These are phyloP conservation scores for Ganoderma leucocontextum DNA, from an alignment of 1,284 basidiomycete genomes.

Conservation along the genomic window DNA sequence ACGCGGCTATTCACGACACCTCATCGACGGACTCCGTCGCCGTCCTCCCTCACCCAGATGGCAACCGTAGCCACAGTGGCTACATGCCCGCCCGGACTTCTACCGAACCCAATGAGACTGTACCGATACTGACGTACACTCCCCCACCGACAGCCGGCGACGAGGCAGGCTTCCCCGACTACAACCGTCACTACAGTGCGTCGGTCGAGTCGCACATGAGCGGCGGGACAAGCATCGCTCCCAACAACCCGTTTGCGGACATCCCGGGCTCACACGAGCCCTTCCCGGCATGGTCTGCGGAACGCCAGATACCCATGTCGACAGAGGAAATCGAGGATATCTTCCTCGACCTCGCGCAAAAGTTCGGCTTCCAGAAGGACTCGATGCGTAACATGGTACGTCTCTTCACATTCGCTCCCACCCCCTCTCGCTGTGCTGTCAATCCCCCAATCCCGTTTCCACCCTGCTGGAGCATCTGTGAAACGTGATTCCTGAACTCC, in stretches of 20 bases:
- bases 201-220: constrained; percentile 51
- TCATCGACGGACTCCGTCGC: constrained; percentile 33
- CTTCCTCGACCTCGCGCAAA: constrained; percentile 97
- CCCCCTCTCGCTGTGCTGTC: not conserved
- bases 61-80: not conserved
- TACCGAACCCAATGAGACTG: constrained; percentile 12
- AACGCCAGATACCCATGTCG: constrained; percentile 95
- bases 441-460: not conserved
- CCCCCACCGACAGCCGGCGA: constrained; percentile 35
- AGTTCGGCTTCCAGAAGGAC: constrained; percentile 98
- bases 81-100: constrained; percentile 14
- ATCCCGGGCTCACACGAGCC: constrained; percentile 67
- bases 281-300: constrained; percentile 95
- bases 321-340: constrained; percentile 99
- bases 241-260: constrained; percentile 63
- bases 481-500: constrained; percentile 4
- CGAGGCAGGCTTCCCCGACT: constrained; percentile 38
- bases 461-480: not conserved
- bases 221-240: constrained; percentile 56
- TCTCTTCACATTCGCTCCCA: constrained; percentile 24
- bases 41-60: constrained; percentile 19
- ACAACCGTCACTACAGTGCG: constrained; percentile 41
- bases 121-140: constrained; percentile 25
- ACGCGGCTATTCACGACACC: constrained; percentile 27
- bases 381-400: constrained; percentile 90